These are phyloP conservation scores for Trichophyton verrucosum DNA, from an alignment of 2,329 filamentous ascomycete species.

Conservation along the genomic window DNA sequence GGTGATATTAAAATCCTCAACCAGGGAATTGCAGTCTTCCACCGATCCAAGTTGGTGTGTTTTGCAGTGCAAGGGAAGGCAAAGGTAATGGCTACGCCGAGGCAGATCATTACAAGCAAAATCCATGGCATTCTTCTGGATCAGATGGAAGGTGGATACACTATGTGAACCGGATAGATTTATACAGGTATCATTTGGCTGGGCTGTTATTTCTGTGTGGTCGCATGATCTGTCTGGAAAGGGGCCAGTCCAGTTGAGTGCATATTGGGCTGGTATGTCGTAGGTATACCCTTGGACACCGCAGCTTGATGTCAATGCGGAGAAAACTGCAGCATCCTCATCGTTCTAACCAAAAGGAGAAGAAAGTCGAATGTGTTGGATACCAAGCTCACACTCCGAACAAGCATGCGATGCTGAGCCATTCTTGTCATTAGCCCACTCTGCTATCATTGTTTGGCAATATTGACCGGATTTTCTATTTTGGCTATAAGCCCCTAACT, in stretches of 20 bases:
- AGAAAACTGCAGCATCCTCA: background rate
- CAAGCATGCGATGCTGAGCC: background rate
- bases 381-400: background rate
- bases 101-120: slow-evolving; percentile 9
- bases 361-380: background rate
- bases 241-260: background rate
- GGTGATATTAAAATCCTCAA: background rate
- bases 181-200: background rate
- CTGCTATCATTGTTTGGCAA: background rate
- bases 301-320: background rate
- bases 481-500: background rate
- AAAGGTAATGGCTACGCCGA: background rate
- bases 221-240: background rate
- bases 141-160: background rate
- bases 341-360: background rate
- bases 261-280: background rate
- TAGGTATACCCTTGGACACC: background rate
- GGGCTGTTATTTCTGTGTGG: background rate
- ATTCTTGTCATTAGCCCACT: background rate
- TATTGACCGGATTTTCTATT: background rate
- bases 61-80: background rate
- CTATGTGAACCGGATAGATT: background rate
- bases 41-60: background rate
- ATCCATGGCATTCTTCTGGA: slow-evolving; percentile 8
- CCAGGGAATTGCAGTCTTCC: background rate